A percentile compares a stretch with the other conserved stretches of the same genome.
Evolutionary conservation across 176 grass and related monocot genomes (phyloP).

Genomic region (Dendrocalamus sinicus): DNA sequence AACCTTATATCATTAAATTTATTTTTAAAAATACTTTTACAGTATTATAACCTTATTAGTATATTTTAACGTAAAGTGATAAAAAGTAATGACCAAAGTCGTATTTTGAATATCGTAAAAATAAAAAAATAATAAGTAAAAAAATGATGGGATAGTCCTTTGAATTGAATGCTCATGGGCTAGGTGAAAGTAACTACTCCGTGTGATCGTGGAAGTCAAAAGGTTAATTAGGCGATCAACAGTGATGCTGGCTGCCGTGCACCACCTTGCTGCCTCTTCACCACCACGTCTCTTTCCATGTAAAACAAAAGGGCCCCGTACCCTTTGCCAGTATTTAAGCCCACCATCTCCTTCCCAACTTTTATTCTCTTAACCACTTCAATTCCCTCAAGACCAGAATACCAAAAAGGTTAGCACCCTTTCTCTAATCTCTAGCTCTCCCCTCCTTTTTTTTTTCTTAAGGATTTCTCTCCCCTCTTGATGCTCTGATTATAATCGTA

Average conservation of each 20-base stretch:
- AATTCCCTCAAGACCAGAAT: neutral
- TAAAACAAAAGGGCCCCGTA: constrained; percentile 23
- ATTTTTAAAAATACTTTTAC: too few species aligned
- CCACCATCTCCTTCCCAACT: constrained; percentile 22
- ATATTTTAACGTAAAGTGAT: too few species aligned
- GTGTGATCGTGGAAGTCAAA: constrained; percentile 40
- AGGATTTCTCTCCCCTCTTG: neutral
- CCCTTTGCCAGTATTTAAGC: constrained; percentile 43
- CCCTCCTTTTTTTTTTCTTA: too few species aligned
- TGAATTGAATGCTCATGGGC: constrained; percentile 24
- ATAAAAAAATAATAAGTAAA: too few species aligned
- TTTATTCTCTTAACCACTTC: constrained; percentile 39
- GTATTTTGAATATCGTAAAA: too few species aligned
- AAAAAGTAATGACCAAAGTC: too few species aligned
- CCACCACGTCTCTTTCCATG: constrained; percentile 53
- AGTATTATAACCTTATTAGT: too few species aligned
- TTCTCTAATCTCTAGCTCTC: neutral
- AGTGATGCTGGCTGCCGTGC: constrained; percentile 5
- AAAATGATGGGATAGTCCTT: neutral
- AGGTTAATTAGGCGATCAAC: constrained; percentile 22
- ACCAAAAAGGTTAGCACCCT: constrained; percentile 30
- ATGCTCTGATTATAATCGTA: neutral
- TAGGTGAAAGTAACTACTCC: constrained; percentile 33
- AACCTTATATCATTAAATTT: too few species aligned
- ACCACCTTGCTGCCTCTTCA: constrained; percentile 38